A percentile compares a stretch with the other conserved stretches of the same genome.
Conservation (phyloP, 495 filamentous ascomycete species). For the Daldinia decipiens region DNA sequence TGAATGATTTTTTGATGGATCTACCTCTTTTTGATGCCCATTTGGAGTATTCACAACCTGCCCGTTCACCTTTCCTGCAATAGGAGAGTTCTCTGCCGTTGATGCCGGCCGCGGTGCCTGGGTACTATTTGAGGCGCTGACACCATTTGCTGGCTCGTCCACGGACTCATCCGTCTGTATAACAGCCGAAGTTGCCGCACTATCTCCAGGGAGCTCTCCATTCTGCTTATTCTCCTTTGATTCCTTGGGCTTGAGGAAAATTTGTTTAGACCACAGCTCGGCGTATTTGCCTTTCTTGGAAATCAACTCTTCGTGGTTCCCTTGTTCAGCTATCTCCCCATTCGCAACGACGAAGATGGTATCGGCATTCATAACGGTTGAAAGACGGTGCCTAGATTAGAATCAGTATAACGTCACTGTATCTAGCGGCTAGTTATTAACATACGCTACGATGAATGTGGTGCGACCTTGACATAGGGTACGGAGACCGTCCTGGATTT, state of each 20-base stretch:
- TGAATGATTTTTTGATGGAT: constrained; percentile 55
- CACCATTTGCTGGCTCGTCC: constrained; percentile 46
- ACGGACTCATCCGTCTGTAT: constrained; percentile 45
- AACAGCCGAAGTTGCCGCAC: constrained; percentile 21
- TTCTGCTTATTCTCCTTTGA: constrained; percentile 45
- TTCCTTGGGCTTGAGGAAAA: constrained; percentile 62
- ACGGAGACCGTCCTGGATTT: constrained; percentile 74
- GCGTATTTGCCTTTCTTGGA: constrained; percentile 66
- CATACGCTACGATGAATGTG: constrained; percentile 72
- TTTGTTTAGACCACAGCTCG: constrained; percentile 71
- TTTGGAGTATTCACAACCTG: constrained; percentile 45
- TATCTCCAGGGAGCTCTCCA: constrained; percentile 21
- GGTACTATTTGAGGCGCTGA: constrained; percentile 43
- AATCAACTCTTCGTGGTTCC: constrained; percentile 70
- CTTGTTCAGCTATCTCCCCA: constrained; percentile 71
- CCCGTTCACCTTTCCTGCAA: constrained; percentile 32
- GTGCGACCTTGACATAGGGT: constrained; percentile 66
- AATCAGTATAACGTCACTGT: constrained; percentile 16
- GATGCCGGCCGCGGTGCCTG: constrained; percentile 14
- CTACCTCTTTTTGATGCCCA: constrained; percentile 60
- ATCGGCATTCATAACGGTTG: constrained; percentile 76
- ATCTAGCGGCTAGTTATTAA: constrained; percentile 16
- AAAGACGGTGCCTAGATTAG: constrained; percentile 66
- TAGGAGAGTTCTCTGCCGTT: constrained; percentile 14
- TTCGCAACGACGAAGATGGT: constrained; percentile 72